Evolutionary conservation across 2,329 filamentous ascomycete species (phyloP).

Genomic region (Penicillium brasilianum): DNA sequence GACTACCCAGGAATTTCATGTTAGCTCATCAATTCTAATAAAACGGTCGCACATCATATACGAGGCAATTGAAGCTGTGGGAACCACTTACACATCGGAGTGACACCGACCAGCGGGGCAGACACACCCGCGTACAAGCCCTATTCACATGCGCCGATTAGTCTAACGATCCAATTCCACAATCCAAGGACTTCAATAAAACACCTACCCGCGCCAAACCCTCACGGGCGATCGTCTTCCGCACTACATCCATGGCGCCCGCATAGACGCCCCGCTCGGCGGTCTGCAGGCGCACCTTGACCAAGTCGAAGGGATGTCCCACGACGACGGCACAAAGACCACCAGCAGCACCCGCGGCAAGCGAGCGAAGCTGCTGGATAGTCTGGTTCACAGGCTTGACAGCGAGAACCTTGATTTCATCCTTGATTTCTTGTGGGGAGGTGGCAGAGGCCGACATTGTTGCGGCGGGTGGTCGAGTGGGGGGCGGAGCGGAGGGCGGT

Average conservation of each 20-base stretch:
- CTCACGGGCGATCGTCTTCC: conserved; percentile 84
- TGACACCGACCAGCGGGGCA: conserved; percentile 91
- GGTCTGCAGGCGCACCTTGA: conserved; percentile 97
- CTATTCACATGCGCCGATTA: conserved; percentile 40
- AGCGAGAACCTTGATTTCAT: conserved; percentile 37
- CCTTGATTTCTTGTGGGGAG: conserved; percentile 36
- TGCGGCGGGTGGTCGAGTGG: conserved; percentile 15
- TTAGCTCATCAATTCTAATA: conserved; percentile 9
- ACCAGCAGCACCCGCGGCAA: conserved; percentile 88
- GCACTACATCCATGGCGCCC: conserved; percentile 87
- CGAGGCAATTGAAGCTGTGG: conserved; percentile 7
- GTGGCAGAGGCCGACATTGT: conserved; percentile 41
- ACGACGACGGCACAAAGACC: conserved; percentile 93
- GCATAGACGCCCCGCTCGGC: conserved; percentile 92
- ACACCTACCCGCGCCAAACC: conserved; percentile 65
- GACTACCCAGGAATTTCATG: conserved; percentile 48
- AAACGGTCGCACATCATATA: too few species aligned
- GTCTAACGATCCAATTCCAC: neutral
- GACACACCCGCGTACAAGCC: conserved; percentile 97
- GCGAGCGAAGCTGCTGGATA: conserved; percentile 73
- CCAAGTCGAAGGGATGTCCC: conserved; percentile 94
- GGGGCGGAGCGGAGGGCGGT: conserved; percentile 10
- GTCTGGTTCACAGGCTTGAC: conserved; percentile 49
- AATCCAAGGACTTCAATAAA: neutral
- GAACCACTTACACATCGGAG: conserved; percentile 87